Percentiles rank a stretch among this genome's conserved stretches.
phyloP scores from a whole-genome alignment of 768 basidiomycete species.

The Rhodotorula babjevae region DNA sequence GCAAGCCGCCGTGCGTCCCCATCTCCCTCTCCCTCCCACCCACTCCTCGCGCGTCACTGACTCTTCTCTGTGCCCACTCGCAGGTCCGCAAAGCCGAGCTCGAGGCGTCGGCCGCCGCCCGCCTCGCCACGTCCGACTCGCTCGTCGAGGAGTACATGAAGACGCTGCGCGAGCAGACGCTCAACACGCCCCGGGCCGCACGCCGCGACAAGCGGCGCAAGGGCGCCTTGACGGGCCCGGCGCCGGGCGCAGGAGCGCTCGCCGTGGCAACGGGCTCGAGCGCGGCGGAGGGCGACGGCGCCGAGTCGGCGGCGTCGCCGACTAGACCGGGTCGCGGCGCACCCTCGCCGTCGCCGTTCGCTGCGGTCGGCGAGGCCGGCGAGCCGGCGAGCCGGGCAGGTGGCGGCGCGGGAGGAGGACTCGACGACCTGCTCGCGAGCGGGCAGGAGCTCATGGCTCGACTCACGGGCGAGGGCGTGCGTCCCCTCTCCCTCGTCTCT shows the following conservation, averaged over 20 bases:
- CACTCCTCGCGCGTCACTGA: neutral
- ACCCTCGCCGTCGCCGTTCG: neutral
- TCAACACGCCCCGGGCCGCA: slow-evolving; percentile 20
- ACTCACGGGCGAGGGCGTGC: slow-evolving; percentile 29
- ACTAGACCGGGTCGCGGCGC: neutral
- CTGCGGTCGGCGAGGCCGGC: neutral
- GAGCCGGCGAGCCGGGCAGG: neutral
- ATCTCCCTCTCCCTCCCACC: too few relatives aligned
- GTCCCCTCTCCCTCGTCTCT: neutral
- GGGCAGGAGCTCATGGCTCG: slow-evolving; percentile 26
- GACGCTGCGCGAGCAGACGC: slow-evolving; percentile 23
- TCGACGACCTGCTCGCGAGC: slow-evolving; percentile 26
- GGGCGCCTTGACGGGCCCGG: neutral
- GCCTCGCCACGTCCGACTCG: slow-evolving; percentile 11
- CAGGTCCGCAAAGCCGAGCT: slow-evolving; percentile 37
- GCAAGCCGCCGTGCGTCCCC: slow-evolving; percentile 9
- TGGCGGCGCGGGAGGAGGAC: neutral
- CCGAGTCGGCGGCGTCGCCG: neutral
- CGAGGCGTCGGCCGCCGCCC: slow-evolving; percentile 12
- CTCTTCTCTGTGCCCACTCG: neutral
- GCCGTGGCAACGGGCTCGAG: too few relatives aligned
- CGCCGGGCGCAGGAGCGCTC: too few relatives aligned
- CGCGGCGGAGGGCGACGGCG: too few relatives aligned
- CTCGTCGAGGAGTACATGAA: slow-evolving; percentile 36
- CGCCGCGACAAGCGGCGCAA: slow-evolving; percentile 5